Base-by-base conservation (phyloP, 1,284 basidiomycete species). In the Ustilago lituana region DNA sequence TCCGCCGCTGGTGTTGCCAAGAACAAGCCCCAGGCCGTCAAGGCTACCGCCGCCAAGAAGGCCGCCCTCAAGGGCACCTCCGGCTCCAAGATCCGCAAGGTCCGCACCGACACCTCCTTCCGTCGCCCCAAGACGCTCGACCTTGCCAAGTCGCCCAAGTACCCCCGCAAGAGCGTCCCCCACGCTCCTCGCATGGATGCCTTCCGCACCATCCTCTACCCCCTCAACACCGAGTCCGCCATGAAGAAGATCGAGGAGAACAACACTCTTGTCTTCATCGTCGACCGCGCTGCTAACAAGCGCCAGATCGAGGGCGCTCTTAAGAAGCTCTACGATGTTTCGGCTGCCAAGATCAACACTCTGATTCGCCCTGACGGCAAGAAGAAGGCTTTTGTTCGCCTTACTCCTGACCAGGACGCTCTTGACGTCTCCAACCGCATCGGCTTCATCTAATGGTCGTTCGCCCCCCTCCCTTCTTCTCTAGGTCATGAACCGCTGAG, bases 391-490 rank as follows among this genome's bases (percentile, higher is more conserved):
- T 98, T 96, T 84, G 93, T 98, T 59, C 89, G 94, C 51, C 86
- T 98, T 81, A 92, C 93, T 33, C 85, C 94, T 29, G 95, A 98
- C 86, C 92, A 95, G 84, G 95, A 98, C 82, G 95, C 95, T 47
- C 86, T 98, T 77, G 95, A 98, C 84, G 92, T 98, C 74, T 94
- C 94, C 77, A 98, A 98, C 91, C 97, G 96, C 90, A 94, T 95
- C 66, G 58, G 88, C 82, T 66, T 77, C 56, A 68, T 77, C 67
- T 78, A 60, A 73, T 32, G 17, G 41, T 31, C 29, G 27, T 50
- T 43, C 38, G 8, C 23, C 41, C 12, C 47, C n/a, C 27, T 12
- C 27, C 22, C 17, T 12, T 31, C 22, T 52, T 22, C 11, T 15
- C 6, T 15, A 37, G 24, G 10, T 26, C 32, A 46, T 36, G 20